Base-by-base conservation (phyloP, 1,284 basidiomycete species). In the Ustilago lituana region DNA sequence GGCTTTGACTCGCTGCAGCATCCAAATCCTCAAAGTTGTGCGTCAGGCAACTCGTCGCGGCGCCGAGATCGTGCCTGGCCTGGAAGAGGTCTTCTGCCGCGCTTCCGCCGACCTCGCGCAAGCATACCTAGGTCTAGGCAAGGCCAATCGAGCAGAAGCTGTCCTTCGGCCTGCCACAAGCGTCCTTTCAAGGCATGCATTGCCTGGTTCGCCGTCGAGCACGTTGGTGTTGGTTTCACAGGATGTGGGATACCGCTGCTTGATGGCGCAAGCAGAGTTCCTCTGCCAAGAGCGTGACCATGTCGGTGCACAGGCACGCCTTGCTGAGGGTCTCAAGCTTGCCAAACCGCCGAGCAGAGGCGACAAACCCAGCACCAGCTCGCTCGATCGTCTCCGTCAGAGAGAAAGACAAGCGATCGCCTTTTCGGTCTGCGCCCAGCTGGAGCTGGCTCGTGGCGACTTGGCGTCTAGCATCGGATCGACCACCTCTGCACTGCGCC, bases 1-100 rank as follows among this genome's bases (percentile, higher is more conserved):
- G 15, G 65, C 73, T 10, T 39, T 73, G 22, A 59, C 64, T 24
- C 63, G 46, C 11, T 57, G 59, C 31, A 61, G 60, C 36, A 56
- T 75, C 12, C 56, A 73, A 17, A 50, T 77, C 12, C 51, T 73
- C 41, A 72, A 67, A 44, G 46, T 52, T 3, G 44, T 73, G n/a
- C 56, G 65, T 11, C 55, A 60, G 14, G 45, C 65, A 17, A 52
- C 41, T 22, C 62, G 55, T 22, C 38, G 32, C 3, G 40, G 24
- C 24, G 40, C 15, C n/a, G 55, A 62, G 17, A 39, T 43, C 5
- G 19, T 23, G 26, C 19, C 55, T 20, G 54, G 58, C 11, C 14
- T 33, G 20, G 59, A 54, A 26, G 68, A 63, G 19, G 32, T 62
- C 35, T 63, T 57, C 37, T 62, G 63, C 20, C 54, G 70, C 12